Evolutionary conservation across 2,329 filamentous ascomycete genomes (phyloP).

Genomic region (Calycina herbarum): DNA sequence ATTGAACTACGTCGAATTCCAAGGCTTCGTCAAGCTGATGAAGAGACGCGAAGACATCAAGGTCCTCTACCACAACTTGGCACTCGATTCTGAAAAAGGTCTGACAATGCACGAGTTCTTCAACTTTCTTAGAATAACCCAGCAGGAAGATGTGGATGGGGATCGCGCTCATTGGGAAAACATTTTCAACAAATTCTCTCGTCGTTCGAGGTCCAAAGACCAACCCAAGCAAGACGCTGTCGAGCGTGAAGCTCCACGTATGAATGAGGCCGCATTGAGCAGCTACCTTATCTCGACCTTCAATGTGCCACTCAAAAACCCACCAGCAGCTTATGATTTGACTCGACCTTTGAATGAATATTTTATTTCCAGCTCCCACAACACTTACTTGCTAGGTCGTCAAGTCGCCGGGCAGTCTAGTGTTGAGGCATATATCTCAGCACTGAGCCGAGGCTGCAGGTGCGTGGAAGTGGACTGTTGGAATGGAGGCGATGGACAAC

Average conservation of each 20-base stretch:
- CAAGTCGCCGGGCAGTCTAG: constrained; percentile 90
- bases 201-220: constrained; percentile 54
- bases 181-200: constrained; percentile 69
- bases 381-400: constrained; percentile 90
- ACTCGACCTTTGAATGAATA: constrained; percentile 93
- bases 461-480: constrained; percentile 98
- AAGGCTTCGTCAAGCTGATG: constrained; percentile 77
- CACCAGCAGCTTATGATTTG: constrained; percentile 62
- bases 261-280: constrained; percentile 78
- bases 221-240: constrained; percentile 43
- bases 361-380: constrained; percentile 97
- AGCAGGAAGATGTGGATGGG: constrained; percentile 72
- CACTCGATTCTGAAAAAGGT: constrained; percentile 58
- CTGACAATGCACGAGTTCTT: constrained; percentile 75
- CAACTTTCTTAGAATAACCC: constrained; percentile 69
- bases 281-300: constrained; percentile 73
- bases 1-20: constrained; percentile 79
- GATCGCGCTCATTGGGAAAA: constrained; percentile 67
- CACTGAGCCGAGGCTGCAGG: constrained; percentile 83
- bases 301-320: constrained; percentile 66
- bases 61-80: constrained; percentile 66
- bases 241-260: constrained; percentile 53
- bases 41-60: constrained; percentile 82
- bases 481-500: constrained; percentile 86
- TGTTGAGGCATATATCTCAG: constrained; percentile 90